Evolutionary conservation across 495 filamentous ascomycete species (phyloP).

Genomic region (Sphaerosporella brunnea): DNA sequence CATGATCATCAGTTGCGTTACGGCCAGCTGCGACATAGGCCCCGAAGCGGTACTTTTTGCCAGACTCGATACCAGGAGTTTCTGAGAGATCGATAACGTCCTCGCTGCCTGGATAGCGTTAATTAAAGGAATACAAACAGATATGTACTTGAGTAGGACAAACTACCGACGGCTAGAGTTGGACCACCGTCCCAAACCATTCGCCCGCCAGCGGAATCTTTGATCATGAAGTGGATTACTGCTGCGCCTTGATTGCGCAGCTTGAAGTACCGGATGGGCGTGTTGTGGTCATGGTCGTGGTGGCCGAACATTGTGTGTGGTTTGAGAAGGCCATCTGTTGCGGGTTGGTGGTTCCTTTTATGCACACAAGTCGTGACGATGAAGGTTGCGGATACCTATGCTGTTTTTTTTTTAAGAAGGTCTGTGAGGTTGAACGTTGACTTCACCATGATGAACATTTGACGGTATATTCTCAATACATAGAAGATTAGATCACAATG

Average conservation of each 20-base stretch:
- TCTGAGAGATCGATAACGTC: slow-evolving; percentile 6
- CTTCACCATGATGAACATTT: too few relatives aligned
- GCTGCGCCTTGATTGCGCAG: slow-evolving; percentile 5
- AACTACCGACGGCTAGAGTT: slow-evolving; percentile 5
- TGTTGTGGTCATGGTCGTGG: background rate
- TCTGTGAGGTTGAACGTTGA: too few relatives aligned
- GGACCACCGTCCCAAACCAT: slow-evolving; percentile 8
- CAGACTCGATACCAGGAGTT: slow-evolving; percentile 1
- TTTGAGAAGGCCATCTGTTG: too few relatives aligned
- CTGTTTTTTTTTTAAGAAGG: too few relatives aligned
- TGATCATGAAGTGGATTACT: slow-evolving; percentile 9
- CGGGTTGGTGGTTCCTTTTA: too few relatives aligned
- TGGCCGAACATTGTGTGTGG: slow-evolving; percentile 2
- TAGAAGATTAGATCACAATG: too few relatives aligned
- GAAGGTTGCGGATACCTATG: too few relatives aligned
- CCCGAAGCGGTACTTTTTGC: slow-evolving; percentile 3
- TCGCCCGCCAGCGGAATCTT: slow-evolving; percentile 4
- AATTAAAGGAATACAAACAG: background rate
- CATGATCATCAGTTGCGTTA: slow-evolving; percentile 6
- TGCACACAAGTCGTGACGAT: too few relatives aligned
- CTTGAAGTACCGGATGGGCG: slow-evolving; percentile 9
- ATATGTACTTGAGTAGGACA: background rate
- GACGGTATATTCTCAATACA: too few relatives aligned
- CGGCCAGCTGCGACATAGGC: slow-evolving; percentile 5
- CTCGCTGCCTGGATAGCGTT: background rate